These are phyloP conservation scores for Cladosporium sp. DNA, from an alignment of 2,329 filamentous ascomycete species.

Conservation along the genomic window DNA sequence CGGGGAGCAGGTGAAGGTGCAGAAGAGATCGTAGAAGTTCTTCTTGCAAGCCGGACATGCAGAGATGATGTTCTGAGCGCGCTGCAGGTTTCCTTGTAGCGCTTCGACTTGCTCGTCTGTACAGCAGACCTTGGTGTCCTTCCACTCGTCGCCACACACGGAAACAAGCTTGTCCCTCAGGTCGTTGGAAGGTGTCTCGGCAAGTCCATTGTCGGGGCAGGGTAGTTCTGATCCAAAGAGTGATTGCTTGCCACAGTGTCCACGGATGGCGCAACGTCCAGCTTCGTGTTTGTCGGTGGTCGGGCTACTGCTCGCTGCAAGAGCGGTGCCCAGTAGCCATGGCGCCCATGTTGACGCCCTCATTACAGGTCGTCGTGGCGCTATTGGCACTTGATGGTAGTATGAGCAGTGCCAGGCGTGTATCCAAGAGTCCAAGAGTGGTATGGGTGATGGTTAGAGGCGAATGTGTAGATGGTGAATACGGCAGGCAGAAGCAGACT, in stretches of 20 bases:
- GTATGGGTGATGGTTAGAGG: neutral
- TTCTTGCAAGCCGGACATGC: constrained; percentile 96
- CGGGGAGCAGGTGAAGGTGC: constrained; percentile 96
- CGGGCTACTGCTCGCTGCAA: constrained; percentile 16
- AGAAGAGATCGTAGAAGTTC: constrained; percentile 98
- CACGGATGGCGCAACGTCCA: constrained; percentile 86
- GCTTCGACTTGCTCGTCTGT: constrained; percentile 76
- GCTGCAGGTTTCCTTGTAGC: constrained; percentile 80
- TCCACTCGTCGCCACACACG: constrained; percentile 88
- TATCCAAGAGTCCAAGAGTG: neutral
- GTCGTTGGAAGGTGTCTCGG: constrained; percentile 70
- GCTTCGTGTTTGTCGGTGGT: constrained; percentile 69
- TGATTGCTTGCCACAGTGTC: constrained; percentile 86
- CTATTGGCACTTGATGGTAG: neutral
- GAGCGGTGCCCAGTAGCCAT: constrained; percentile 16
- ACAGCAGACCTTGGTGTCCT: constrained; percentile 81
- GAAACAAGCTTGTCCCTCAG: constrained; percentile 77
- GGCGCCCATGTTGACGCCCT: constrained; percentile 19
- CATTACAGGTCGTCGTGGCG: constrained; percentile 12
- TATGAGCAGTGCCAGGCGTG: neutral
- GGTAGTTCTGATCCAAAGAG: constrained; percentile 89
- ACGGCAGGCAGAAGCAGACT: neutral
- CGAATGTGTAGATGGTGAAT: neutral
- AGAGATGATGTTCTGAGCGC: constrained; percentile 84
- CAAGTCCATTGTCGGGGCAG: constrained; percentile 86